Base-by-base conservation (phyloP, 306 rosid species). In the Prunus armeniaca region DNA sequence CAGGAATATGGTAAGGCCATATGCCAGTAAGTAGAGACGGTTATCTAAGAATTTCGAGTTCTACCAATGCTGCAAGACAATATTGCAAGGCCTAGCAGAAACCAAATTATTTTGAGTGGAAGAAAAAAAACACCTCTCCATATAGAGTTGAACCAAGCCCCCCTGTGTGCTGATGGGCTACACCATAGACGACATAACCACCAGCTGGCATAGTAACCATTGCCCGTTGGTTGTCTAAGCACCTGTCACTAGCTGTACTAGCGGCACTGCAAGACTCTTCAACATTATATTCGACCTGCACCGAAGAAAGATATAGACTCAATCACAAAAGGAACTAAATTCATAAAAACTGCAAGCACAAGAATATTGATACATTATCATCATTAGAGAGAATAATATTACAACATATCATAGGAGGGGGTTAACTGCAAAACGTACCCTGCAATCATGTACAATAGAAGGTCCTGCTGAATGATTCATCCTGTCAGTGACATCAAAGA, bases 161-260 rank as follows among this genome's bases (percentile, higher is more conserved):
- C 15, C 96, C 96, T 2, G 87, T 69, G 82, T 93, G 98, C 55
- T 91, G 98, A 81, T 93, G 98, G 71, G 93, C 96, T 65, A 77
- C 90, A 78, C 88, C 96, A 63, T 93, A 91, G 75, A 93, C 38
- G 13, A 93, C 58, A 79, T 82, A 91, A 18, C 97, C 97, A 65
- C 86, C 89, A 6, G 25, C 67, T 67, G 84, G 82, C 65, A 89
- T 28, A 2, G 77, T 87, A 7, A 83, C 55, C 54, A 28, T 82
- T 65, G 87, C 60, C 65, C 66, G 74, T 74, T 62, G 85, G 5
- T 64, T 84, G 82, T 91, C 63, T 72, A 22, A 1, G 51, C 89
- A 86, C 0, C 52, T 76, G 28, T 60, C 75, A 63, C 72, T 75
- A 20, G 55, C 24, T 55, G 52, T 63, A 30, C 71, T 15, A 28